Base-by-base conservation (phyloP, 306 rosid genomes). In the Prosopis cineraria region DNA sequence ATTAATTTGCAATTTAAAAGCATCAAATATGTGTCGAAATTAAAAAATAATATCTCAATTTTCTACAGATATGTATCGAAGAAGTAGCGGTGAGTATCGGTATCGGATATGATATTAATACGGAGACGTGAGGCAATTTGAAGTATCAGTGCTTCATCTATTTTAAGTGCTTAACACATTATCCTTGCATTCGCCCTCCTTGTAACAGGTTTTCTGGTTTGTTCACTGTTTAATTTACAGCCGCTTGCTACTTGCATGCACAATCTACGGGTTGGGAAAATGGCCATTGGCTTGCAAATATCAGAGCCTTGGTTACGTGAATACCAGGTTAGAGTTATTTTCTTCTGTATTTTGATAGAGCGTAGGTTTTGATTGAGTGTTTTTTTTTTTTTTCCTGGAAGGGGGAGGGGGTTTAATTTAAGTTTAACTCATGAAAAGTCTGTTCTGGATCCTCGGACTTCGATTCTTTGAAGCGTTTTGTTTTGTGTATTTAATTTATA, bases 281-380 rank as follows among this genome's bases (percentile, higher is more conserved):
- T 92, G 93, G 98, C 98, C 47, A 86, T 92, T 84, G 94, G 93
- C 69, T 76, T 95, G 90, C 98, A 95, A 86, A 92, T 95, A 81
- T 74, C 97, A 65, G 98, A 95, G 87, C 98, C 98, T 36, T 92
- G 98, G 98, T 84, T 92, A n/a, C 98, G 98, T 6, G 98, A 95
- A 92, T 95, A 95, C 83, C 98, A 95, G 98, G 98, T 93, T 83
- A 30, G 24, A 43, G 40, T 69, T 68, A 39, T 76, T 77, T 78
- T 11, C 64, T 29, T 60, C 52, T 50, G 53, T 55, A 36, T 52
- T 82, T 5, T 41, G 45, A 55, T 73, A 60, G 36, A 62, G 25
- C 64, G 1, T 25, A 56, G 34, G 31, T 25, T 25, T 56, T 56
- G 34, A 25, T 56, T 1, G 9, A 22, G 60, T 53, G 30, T 56